Percentiles rank a stretch among this genome's conserved stretches.
These are phyloP conservation scores for Stenogyne calaminthoides DNA, from an alignment of 305 asterid genomes.

Conservation along the genomic window DNA sequence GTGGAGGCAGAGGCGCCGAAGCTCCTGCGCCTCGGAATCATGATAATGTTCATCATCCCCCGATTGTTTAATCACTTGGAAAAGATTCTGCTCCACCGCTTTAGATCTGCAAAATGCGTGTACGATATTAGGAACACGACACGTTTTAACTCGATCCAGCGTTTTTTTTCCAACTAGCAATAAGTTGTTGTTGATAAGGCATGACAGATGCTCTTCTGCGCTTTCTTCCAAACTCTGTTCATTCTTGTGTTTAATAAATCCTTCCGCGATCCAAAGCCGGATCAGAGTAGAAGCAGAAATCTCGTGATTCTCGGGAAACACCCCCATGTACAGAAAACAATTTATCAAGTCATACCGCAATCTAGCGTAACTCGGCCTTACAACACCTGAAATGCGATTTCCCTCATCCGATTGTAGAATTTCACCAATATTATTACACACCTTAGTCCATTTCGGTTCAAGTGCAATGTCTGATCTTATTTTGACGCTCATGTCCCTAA, in stretches of 20 bases:
- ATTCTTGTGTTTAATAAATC: slow-evolving; percentile 19
- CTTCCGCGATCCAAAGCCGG: slow-evolving; percentile 31
- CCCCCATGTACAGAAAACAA: slow-evolving; percentile 36
- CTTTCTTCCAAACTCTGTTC: slow-evolving; percentile 18
- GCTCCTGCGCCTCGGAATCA: neutral
- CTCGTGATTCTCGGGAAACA: slow-evolving; percentile 18
- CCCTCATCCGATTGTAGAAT: neutral
- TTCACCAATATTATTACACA: neutral
- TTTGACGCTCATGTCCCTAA: neutral
- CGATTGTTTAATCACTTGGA: slow-evolving; percentile 3
- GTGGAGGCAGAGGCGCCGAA: slow-evolving; percentile 37
- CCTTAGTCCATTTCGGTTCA: neutral
- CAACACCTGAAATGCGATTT: neutral
- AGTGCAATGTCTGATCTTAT: neutral
- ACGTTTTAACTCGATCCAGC: slow-evolving; percentile 30
- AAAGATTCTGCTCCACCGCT: slow-evolving; percentile 26
- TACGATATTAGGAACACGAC: slow-evolving; percentile 37
- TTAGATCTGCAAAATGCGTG: slow-evolving; percentile 34
- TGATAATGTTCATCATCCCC: neutral
- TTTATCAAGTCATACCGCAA: slow-evolving; percentile 23
- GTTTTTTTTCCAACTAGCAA: slow-evolving; percentile 26
- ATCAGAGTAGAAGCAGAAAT: slow-evolving; percentile 35
- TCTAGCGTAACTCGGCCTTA: slow-evolving; percentile 27
- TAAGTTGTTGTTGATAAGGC: slow-evolving; percentile 29
- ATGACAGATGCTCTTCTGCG: slow-evolving; percentile 29